These are phyloP conservation scores for Retiboletus flavoniger DNA, from an alignment of 1,284 basidiomycete genomes.

Conservation along the genomic window DNA sequence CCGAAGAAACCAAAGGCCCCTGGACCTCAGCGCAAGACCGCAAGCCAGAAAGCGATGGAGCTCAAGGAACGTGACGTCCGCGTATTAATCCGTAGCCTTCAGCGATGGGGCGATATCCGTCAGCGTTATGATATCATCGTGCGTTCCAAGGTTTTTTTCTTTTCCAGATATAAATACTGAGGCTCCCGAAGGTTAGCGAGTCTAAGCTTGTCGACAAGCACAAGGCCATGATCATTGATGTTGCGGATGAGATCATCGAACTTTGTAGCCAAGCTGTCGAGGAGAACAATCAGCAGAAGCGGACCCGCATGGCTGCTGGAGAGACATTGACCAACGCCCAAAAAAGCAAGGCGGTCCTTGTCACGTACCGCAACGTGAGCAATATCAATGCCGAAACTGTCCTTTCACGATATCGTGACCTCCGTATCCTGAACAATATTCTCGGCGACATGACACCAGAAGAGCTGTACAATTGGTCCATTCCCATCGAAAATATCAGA, in stretches of 20 bases:
- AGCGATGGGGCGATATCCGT: slow-evolving; percentile 97
- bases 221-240: slow-evolving; percentile 86
- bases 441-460: slow-evolving; percentile 59
- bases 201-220: slow-evolving; percentile 96
- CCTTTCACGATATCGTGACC: slow-evolving; percentile 85
- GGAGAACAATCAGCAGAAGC: slow-evolving; percentile 81
- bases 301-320: slow-evolving; percentile 72
- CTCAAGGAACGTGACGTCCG: slow-evolving; percentile 97
- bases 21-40: slow-evolving; percentile 75
- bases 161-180: slow-evolving; percentile 11
- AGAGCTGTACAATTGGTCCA: slow-evolving; percentile 78
- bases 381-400: slow-evolving; percentile 99
- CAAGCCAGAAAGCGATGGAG: slow-evolving; percentile 91
- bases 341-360: slow-evolving; percentile 94
- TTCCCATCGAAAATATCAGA: slow-evolving; percentile 91
- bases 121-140: slow-evolving; percentile 94
- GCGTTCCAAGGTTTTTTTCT: slow-evolving; percentile 33
- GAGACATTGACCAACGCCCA: slow-evolving; percentile 83
- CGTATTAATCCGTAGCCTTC: slow-evolving; percentile 91
- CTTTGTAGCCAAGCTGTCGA: slow-evolving; percentile 84
- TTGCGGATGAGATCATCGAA: slow-evolving; percentile 90
- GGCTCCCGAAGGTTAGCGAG: slow-evolving; percentile 68
- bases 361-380: slow-evolving; percentile 85
- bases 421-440: slow-evolving; percentile 86
- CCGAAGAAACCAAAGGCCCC: slow-evolving; percentile 72